These are phyloP conservation scores for Neospora caninum DNA, from an alignment of 169 alveolate species.

Conservation along the genomic window DNA sequence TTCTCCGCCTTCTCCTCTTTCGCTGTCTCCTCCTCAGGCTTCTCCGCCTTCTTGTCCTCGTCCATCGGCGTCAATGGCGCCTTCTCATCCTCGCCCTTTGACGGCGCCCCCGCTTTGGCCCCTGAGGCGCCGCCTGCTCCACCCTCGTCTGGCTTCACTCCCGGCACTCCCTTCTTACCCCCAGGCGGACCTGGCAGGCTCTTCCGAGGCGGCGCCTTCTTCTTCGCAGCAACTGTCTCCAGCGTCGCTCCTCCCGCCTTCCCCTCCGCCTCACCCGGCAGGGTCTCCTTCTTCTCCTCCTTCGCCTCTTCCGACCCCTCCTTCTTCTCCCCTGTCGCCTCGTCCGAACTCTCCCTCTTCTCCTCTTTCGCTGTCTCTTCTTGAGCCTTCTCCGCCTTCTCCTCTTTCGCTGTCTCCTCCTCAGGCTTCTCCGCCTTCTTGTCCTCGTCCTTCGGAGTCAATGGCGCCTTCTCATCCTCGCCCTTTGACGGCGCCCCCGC, in stretches of 20 bases:
- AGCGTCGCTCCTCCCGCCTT: neutral
- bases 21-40: neutral
- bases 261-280: neutral
- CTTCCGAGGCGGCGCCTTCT: neutral
- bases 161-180: neutral
- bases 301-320: neutral
- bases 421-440: neutral
- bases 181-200: neutral
- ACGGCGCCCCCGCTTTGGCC: neutral
- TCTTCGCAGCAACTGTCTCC: neutral
- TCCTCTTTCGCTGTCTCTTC: neutral
- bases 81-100: neutral
- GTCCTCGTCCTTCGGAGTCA: neutral
- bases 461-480: neutral
- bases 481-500: neutral
- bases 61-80: neutral
- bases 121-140: neutral
- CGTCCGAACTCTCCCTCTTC: neutral
- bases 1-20: neutral
- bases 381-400: no score
- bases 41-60: neutral
- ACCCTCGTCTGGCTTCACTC: neutral
- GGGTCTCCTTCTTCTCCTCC: conserved; percentile 13
- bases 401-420: neutral
- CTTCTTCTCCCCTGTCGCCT: neutral